phyloP scores from a whole-genome alignment of 2,329 filamentous ascomycete species.

The Daldinia sp. region DNA sequence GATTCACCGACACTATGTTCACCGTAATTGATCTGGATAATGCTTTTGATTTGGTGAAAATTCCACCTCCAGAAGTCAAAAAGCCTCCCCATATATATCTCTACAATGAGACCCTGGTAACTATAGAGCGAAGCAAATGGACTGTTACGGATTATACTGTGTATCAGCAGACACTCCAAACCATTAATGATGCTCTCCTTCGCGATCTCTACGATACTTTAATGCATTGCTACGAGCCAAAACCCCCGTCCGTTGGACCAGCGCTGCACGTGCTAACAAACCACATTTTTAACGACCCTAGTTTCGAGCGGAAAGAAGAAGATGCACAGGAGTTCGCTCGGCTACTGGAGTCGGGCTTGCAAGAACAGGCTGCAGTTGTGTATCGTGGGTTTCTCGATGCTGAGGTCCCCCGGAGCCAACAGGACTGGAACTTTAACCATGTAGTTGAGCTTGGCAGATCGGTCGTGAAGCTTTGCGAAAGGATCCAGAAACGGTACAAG shows the following conservation, averaged over 20 bases:
- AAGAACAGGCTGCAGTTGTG: constrained; percentile 78
- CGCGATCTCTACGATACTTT: constrained; percentile 90
- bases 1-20: constrained; percentile 87
- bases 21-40: constrained; percentile 84
- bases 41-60: constrained; percentile 85
- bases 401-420: constrained; percentile 81
- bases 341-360: constrained; percentile 78
- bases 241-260: constrained; percentile 82
- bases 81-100: constrained; percentile 68
- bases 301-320: constrained; percentile 77
- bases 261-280: constrained; percentile 84
- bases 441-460: constrained; percentile 89
- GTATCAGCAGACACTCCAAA: constrained; percentile 80
- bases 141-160: constrained; percentile 74
- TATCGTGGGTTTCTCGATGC: constrained; percentile 84
- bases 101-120: constrained; percentile 63
- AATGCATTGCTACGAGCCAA: constrained; percentile 89
- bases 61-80: constrained; percentile 74
- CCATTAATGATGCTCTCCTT: constrained; percentile 83
- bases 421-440: constrained; percentile 91
- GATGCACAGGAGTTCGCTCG: constrained; percentile 78
- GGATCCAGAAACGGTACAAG: constrained; percentile 91
- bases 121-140: constrained; percentile 73
- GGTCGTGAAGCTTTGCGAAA: constrained; percentile 86
- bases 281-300: constrained; percentile 83